phyloP scores from a whole-genome alignment of 2,329 filamentous ascomycete species.

The Fusarium continuum region DNA sequence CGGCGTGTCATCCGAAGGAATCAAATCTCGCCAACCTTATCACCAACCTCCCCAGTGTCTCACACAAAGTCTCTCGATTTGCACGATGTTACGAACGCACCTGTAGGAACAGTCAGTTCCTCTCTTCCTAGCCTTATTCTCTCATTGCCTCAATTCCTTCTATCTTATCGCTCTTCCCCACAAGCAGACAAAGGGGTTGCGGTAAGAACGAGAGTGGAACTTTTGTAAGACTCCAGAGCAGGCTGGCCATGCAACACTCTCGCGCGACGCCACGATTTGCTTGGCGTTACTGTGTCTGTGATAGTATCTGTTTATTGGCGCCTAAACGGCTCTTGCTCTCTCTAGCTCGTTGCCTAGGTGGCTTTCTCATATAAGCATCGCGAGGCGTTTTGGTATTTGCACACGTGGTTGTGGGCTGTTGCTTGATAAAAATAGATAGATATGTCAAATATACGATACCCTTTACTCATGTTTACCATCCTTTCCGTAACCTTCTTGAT shows the following conservation, averaged over 20 bases:
- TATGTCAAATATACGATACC: conserved; percentile 8
- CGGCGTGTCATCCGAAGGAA: not conserved
- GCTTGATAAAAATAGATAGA: conserved; percentile 8
- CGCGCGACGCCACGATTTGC: not conserved
- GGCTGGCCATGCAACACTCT: not conserved
- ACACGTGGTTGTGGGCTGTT: not conserved
- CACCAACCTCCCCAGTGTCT: not conserved
- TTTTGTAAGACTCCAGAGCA: not conserved
- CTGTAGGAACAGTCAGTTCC: not conserved
- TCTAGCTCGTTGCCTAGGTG: not conserved
- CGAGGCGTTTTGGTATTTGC: conserved; percentile 24
- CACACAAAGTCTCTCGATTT: conserved; percentile 12
- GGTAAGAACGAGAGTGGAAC: not conserved
- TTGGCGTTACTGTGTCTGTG: not conserved
- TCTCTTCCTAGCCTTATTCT: not conserved
- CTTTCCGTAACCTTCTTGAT: not conserved
- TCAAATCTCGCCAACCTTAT: not conserved
- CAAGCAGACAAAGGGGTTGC: not conserved
- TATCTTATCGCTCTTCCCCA: not conserved
- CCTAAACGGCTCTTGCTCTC: not conserved
- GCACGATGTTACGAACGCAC: conserved; percentile 11
- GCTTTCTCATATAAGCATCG: conserved; percentile 17
- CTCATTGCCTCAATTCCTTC: not conserved
- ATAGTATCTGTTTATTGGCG: not conserved
- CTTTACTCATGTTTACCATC: not conserved